Evolutionary conservation across 257 asterid species (phyloP).

Genomic region (Avicennia marina): DNA sequence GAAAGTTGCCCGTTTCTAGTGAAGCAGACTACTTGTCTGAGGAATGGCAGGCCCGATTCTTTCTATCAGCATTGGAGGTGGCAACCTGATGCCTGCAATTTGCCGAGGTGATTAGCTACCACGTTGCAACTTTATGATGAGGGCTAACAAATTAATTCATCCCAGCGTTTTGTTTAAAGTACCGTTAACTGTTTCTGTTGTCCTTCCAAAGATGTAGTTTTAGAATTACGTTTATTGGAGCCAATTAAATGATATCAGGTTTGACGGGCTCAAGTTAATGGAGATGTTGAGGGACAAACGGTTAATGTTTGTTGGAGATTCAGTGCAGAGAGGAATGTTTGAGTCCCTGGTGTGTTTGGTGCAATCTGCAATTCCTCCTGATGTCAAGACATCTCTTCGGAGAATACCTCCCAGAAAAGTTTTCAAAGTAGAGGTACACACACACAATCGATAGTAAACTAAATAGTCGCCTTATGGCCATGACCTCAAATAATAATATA

Average conservation of each 20-base stretch:
- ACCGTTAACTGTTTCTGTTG: background rate
- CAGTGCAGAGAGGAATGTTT: constrained; percentile 89
- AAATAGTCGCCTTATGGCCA: too few relatives aligned
- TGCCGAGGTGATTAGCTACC: constrained; percentile 56
- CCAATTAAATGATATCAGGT: constrained; percentile 31
- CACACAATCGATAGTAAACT: too few relatives aligned
- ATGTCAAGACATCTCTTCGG: constrained; percentile 43
- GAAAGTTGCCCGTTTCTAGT: constrained; percentile 66
- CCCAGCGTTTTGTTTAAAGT: background rate
- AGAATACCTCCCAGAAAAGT: constrained; percentile 75
- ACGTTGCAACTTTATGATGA: background rate
- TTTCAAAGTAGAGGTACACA: constrained; percentile 68
- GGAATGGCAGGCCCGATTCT: constrained; percentile 80
- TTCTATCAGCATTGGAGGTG: constrained; percentile 86
- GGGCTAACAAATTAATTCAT: too few relatives aligned
- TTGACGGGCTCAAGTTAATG: constrained; percentile 66
- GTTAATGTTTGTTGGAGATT: constrained; percentile 85
- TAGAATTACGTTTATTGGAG: background rate
- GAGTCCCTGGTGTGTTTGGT: constrained; percentile 90
- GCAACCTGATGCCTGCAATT: constrained; percentile 71
- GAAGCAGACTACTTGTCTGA: constrained; percentile 73
- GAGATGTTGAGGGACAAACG: constrained; percentile 81
- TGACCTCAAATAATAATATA: too few relatives aligned
- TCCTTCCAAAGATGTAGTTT: background rate
- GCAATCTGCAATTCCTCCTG: constrained; percentile 48